Conservation (phyloP, 306 rosid species). For the Quercus alba region DNA sequence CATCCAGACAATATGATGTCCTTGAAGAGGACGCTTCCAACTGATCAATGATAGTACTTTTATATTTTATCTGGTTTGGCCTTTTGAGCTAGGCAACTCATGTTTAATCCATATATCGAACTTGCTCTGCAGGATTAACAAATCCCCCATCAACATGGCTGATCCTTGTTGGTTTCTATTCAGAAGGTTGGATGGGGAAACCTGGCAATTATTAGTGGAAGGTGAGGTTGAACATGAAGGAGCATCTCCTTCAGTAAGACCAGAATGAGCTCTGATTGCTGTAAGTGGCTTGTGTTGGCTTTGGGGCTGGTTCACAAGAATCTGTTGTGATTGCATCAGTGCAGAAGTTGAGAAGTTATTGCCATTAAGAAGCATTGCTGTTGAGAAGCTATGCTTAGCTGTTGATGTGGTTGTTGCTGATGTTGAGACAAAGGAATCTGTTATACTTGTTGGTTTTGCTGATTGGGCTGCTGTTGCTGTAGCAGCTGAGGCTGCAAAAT, state of each 20-base stretch:
- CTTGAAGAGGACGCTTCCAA: slow-evolving; percentile 94
- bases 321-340: slow-evolving; percentile 62
- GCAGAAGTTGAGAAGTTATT: slow-evolving; percentile 62
- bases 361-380: slow-evolving; percentile 63
- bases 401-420: slow-evolving; percentile 71
- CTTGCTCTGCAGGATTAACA: slow-evolving; percentile 58
- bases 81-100: slow-evolving; percentile 63
- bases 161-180: slow-evolving; percentile 74
- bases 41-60: slow-evolving; percentile 62
- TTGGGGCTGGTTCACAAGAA: slow-evolving; percentile 55
- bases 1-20: slow-evolving; percentile 90
- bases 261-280: slow-evolving; percentile 69
- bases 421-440: slow-evolving; percentile 59
- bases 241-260: slow-evolving; percentile 89
- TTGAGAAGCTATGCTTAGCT: slow-evolving; percentile 52
- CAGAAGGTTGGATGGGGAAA: slow-evolving; percentile 61
- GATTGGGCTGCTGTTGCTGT: slow-evolving; percentile 70
- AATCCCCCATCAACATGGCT: slow-evolving; percentile 47
- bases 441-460: slow-evolving; percentile 60
- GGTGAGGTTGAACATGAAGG: slow-evolving; percentile 98
- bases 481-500: slow-evolving; percentile 69
- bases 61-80: slow-evolving; percentile 70
- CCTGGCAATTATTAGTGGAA: slow-evolving; percentile 77
- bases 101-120: slow-evolving; percentile 63
- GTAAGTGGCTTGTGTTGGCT: slow-evolving; percentile 60